Evolutionary conservation across 495 filamentous ascomycete genomes (phyloP), one percentile per base, ranked within the genome.

Genomic region (Pyrenula aspistea): DNA sequence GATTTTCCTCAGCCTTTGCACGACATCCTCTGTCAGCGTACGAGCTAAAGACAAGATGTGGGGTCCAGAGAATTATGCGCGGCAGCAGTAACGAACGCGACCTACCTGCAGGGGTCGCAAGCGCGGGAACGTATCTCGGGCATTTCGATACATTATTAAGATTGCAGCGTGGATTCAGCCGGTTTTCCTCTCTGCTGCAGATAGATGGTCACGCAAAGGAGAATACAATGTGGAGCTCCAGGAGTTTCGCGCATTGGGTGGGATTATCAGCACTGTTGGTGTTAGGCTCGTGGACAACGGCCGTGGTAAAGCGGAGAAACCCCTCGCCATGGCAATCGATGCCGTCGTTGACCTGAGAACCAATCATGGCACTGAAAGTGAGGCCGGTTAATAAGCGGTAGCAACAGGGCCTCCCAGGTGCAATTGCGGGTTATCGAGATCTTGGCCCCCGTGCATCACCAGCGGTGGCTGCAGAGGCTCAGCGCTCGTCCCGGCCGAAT

Each of bases 1-100:
- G 22, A 70, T 62, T 58, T 70, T 70, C 31, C 31, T 42, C 31
- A 42, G 15, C 31, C 31, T 42, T 4, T 42, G n/a, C n/a, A n/a
- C n/a, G n/a, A n/a, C n/a, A n/a, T n/a, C n/a, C n/a, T n/a, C n/a
- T n/a, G n/a, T n/a, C n/a, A n/a, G n/a, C n/a, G n/a, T n/a, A n/a
- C n/a, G n/a, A n/a, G n/a, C n/a, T n/a, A n/a, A n/a, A n/a, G n/a
- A n/a, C n/a, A n/a, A n/a, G n/a, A n/a, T n/a, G n/a, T n/a, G n/a
- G n/a, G n/a, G n/a, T n/a, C n/a, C n/a, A n/a, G n/a, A n/a, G n/a
- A n/a, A n/a, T n/a, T n/a, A n/a, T n/a, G n/a, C n/a, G n/a, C n/a
- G n/a, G n/a, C n/a, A n/a, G 31, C 15, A 42, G 15, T 42, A 8
- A 42, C 8, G 15, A 42, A 15, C 31, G 15, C 31, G 31, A 15